Evolutionary conservation across 2,329 filamentous ascomycete genomes (phyloP).

Genomic region (Gaeumannomyces sp.): DNA sequence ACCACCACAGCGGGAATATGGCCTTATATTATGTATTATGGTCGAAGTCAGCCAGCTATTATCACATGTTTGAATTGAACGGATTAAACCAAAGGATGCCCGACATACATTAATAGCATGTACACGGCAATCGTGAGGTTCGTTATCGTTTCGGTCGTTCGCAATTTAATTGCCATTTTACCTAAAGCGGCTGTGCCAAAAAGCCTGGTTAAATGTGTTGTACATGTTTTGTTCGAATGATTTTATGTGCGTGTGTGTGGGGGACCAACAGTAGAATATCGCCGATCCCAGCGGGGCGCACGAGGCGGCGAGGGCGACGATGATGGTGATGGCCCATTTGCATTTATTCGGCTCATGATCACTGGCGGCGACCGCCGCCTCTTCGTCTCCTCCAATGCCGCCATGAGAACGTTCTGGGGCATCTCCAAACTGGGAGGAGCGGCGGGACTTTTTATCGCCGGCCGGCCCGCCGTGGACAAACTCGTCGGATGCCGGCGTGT

Average conservation of each 20-base stretch:
- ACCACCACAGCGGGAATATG: conserved; percentile 82
- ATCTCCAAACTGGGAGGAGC: not conserved
- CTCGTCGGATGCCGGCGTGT: not conserved
- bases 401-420: not conserved
- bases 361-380: not conserved
- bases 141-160: conserved; percentile 57
- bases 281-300: conserved; percentile 78
- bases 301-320: conserved; percentile 70
- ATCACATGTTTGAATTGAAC: no score
- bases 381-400: not conserved
- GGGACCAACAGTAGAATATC: conserved; percentile 75
- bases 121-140: conserved; percentile 75
- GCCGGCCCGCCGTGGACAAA: not conserved
- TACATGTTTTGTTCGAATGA: conserved; percentile 11
- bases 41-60: not conserved
- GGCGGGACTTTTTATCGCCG: not conserved
- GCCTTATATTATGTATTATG: conserved; percentile 25
- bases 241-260: no score
- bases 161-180: conserved; percentile 55
- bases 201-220: not conserved
- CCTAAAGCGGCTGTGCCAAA: conserved; percentile 55
- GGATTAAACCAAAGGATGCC: not conserved
- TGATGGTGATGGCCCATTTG: conserved; percentile 80
- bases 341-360: conserved; percentile 21
- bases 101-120: conserved; percentile 64